These are phyloP conservation scores for Nemania sp. DNA, from an alignment of 2,329 filamentous ascomycete genomes.

Conservation along the genomic window DNA sequence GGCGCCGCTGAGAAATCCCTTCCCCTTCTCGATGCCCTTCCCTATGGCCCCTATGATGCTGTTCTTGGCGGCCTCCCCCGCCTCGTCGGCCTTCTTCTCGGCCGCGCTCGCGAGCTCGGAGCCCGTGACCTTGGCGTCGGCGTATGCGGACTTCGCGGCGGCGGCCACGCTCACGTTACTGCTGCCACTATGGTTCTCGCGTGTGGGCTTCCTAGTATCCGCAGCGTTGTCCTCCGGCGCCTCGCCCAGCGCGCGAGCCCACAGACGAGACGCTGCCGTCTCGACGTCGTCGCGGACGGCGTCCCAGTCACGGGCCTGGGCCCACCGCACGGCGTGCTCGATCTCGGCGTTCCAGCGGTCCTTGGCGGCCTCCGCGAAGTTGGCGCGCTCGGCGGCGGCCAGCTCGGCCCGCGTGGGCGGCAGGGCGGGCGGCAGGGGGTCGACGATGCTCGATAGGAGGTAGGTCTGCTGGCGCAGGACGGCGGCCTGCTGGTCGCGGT, in stretches of 20 bases:
- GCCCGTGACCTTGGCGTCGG: conserved; percentile 39
- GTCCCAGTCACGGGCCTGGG: conserved; percentile 69
- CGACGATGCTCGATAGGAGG: conserved; percentile 57
- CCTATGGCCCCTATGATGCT: conserved; percentile 47
- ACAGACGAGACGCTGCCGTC: conserved; percentile 51
- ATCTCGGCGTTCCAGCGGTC: conserved; percentile 79
- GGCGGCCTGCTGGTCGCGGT: conserved; percentile 63
- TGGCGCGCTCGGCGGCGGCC: conserved; percentile 56
- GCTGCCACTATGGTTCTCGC: too few species aligned
- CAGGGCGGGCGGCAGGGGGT: conserved; percentile 51
- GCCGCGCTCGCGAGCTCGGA: conserved; percentile 38
- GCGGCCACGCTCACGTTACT: conserved; percentile 36
- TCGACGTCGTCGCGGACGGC: conserved; percentile 64
- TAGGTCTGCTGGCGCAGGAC: conserved; percentile 61
- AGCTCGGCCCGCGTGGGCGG: conserved; percentile 57
- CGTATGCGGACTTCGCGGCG: conserved; percentile 39
- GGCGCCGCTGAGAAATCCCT: conserved; percentile 46
- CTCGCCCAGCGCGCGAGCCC: conserved; percentile 46
- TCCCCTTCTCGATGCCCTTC: conserved; percentile 48
- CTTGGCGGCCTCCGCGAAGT: conserved; percentile 70
- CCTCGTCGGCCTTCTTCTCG: conserved; percentile 34
- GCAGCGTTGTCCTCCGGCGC: conserved; percentile 35
- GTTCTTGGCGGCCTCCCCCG: conserved; percentile 37
- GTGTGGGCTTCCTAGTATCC: conserved; percentile 40
- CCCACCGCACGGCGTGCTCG: conserved; percentile 66